These are phyloP conservation scores for Trichoderma aggressivum DNA, from an alignment of 2,329 filamentous ascomycete species.

Conservation along the genomic window DNA sequence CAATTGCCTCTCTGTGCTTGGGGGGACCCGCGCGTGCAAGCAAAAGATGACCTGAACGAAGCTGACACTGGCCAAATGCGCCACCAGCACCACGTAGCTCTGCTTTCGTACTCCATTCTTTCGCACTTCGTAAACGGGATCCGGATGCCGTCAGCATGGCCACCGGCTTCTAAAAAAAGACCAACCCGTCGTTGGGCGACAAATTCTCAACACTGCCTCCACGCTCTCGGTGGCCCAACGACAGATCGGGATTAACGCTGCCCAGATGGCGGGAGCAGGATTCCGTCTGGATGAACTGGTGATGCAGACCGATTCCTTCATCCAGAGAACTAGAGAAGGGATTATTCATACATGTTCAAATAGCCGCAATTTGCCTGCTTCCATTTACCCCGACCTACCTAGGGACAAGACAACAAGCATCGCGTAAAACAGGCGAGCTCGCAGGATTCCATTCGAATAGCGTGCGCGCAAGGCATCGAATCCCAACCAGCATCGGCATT, in stretches of 20 bases:
- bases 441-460: background rate
- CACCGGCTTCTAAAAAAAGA: slow-evolving; percentile 9
- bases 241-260: background rate
- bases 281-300: background rate
- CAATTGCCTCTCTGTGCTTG: background rate
- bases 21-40: background rate
- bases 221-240: background rate
- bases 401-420: background rate
- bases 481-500: background rate
- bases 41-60: too few species aligned
- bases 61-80: background rate
- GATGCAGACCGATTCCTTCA: background rate
- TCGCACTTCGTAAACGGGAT: background rate
- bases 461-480: background rate
- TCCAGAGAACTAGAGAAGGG: background rate
- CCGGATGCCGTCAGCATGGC: slow-evolving; percentile 6
- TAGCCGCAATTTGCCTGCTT: background rate
- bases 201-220: background rate
- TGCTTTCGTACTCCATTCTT: background rate
- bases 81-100: background rate
- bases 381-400: background rate
- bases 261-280: background rate
- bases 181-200: background rate
- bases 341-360: background rate
- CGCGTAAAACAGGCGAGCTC: background rate